These are phyloP conservation scores for Pseudoturritis turrita DNA, from an alignment of 345 rosid genomes.

Conservation along the genomic window DNA sequence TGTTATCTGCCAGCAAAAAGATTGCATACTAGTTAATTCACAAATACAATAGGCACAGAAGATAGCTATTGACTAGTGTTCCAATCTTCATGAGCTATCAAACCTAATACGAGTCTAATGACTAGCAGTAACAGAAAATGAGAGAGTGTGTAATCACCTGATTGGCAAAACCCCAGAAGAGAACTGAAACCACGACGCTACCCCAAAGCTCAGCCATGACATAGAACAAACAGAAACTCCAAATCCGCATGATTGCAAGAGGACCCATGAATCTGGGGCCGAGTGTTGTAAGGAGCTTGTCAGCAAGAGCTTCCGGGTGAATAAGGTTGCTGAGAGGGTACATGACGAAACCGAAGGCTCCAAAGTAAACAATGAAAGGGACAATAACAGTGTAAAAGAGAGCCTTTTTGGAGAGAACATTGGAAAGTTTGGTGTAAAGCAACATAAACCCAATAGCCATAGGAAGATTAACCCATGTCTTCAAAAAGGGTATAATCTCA, in stretches of 20 bases:
- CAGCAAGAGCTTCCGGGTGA: conserved; percentile 88
- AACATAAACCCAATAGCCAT: conserved; percentile 98
- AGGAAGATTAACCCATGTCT: conserved; percentile 98
- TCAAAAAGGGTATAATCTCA: conserved; percentile 91
- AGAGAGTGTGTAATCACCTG: conserved; percentile 51
- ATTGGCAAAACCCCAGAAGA: conserved; percentile 98
- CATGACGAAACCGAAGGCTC: conserved; percentile 85
- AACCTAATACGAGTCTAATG: background rate
- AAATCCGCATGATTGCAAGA: conserved; percentile 89
- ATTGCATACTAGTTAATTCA: background rate
- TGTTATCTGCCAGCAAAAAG: conserved; percentile 75
- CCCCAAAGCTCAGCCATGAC: conserved; percentile 99
- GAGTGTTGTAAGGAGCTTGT: conserved; percentile 62
- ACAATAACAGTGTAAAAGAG: conserved; percentile 77
- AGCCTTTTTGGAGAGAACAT: conserved; percentile 77
- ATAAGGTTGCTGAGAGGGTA: conserved; percentile 82
- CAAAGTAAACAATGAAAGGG: conserved; percentile 92
- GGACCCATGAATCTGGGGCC: conserved; percentile 98
- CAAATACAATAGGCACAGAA: background rate
- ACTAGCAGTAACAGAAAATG: background rate
- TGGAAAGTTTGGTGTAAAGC: conserved; percentile 69
- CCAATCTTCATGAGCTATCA: background rate
- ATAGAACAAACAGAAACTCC: conserved; percentile 96
- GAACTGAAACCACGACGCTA: conserved; percentile 91
- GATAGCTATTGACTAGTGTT: background rate